A percentile compares a stretch with the other conserved stretches of the same genome.
phyloP scores from a whole-genome alignment of 1,139 yeast genomes.

The Saccharomycopsis crataegensis region DNA sequence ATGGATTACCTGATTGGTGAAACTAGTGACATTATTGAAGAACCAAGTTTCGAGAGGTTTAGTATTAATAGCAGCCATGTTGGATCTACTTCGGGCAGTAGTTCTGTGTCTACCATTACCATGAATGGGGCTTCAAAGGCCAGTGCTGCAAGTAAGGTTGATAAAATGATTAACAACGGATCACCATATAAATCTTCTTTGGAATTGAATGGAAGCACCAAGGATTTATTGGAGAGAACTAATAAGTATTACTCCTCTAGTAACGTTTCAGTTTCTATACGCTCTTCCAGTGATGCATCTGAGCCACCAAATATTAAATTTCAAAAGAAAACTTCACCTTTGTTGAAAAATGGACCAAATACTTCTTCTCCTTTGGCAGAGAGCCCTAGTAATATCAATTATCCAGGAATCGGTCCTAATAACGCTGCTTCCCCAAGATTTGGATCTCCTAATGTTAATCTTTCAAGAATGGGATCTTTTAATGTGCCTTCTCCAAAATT shows the following conservation, averaged over 20 bases:
- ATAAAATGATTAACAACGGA: background rate
- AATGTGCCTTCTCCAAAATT: background rate
- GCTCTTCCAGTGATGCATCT: no score
- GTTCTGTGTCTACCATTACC: no score
- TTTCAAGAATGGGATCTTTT: background rate
- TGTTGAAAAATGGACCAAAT: no score
- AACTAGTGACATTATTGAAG: background rate
- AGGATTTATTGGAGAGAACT: constrained; percentile 9
- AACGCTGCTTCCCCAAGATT: background rate
- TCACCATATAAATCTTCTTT: background rate
- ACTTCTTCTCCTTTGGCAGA: no score
- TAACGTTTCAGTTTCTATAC: no score
- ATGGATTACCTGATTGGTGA: background rate
- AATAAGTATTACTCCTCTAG: constrained; percentile 10
- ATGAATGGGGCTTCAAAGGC: background rate
- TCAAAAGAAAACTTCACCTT: no score
- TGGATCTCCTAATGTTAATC: background rate
- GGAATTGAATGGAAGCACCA: constrained; percentile 1
- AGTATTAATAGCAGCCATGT: background rate
- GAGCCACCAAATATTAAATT: no score
- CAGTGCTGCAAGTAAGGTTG: background rate
- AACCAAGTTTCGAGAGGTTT: background rate
- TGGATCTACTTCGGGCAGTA: background rate
- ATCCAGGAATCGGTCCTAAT: no score
- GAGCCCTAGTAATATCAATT: no score